These are phyloP conservation scores for Colletotrichum tamarilloi DNA, from an alignment of 2,329 filamentous ascomycete species.

Conservation along the genomic window DNA sequence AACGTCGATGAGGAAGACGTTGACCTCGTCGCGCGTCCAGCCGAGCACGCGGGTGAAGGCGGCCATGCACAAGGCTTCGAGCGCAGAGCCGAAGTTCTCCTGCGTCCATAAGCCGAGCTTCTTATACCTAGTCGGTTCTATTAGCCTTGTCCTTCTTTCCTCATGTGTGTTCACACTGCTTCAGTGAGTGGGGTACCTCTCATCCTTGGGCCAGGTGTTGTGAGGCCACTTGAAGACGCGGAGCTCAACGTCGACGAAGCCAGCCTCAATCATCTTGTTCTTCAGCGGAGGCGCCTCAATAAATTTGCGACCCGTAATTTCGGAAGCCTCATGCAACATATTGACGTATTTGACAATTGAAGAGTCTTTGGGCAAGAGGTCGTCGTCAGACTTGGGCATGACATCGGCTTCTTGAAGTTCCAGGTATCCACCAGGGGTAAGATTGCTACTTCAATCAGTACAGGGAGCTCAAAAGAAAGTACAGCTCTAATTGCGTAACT, in stretches of 20 bases:
- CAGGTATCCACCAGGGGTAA: conserved; percentile 56
- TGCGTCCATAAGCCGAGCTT: conserved; percentile 54
- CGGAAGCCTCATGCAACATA: conserved; percentile 44
- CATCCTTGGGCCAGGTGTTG: conserved; percentile 62
- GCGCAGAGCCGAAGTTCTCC: conserved; percentile 44
- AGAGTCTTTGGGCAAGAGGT: conserved; percentile 41
- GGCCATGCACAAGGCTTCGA: conserved; percentile 43
- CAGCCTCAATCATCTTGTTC: conserved; percentile 58
- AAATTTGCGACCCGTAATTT: conserved; percentile 44
- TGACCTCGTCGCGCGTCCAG: conserved; percentile 44
- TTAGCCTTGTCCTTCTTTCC: no score
- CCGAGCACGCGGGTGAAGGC: conserved; percentile 44
- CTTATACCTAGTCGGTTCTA: conserved; percentile 53
- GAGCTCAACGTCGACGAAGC: conserved; percentile 63
- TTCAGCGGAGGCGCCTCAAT: conserved; percentile 31
- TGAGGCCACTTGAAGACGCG: conserved; percentile 60
- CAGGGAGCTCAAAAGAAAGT: background rate
- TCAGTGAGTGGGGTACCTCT: no score
- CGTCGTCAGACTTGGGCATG: conserved; percentile 53
- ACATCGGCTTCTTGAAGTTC: conserved; percentile 56
- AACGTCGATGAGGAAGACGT: conserved; percentile 45
- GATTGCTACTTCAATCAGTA: conserved; percentile 31
- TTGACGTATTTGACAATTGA: conserved; percentile 44
- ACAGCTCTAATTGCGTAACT: background rate
- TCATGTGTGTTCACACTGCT: no score